phyloP scores from a whole-genome alignment of 106 monocot species.

The Amphibolis antarctica region DNA sequence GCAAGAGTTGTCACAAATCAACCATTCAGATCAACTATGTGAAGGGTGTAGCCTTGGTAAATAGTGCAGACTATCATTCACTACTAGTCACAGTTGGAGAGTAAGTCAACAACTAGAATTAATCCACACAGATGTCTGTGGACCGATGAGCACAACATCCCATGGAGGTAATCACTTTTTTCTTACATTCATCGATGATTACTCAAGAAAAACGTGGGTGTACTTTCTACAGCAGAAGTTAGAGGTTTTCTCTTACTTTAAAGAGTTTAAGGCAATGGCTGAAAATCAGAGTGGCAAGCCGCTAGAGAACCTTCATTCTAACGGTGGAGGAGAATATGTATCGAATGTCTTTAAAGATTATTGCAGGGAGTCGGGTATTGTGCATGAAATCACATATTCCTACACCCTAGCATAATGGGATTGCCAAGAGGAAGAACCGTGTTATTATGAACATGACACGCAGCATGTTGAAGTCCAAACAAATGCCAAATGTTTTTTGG shows the following conservation, averaged over 20 bases:
- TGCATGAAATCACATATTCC: neutral
- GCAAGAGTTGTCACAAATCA: neutral
- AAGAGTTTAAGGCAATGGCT: neutral
- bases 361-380: neutral
- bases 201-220: neutral
- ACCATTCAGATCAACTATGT: neutral
- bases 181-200: conserved; percentile 10
- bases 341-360: neutral
- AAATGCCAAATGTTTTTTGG: neutral
- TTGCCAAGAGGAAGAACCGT: conserved; percentile 1
- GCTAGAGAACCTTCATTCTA: neutral
- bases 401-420: conserved; percentile 8
- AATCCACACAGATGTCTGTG: conserved; percentile 6
- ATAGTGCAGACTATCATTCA: neutral
- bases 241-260: neutral
- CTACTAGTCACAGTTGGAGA: too few species aligned
- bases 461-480: neutral
- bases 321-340: neutral
- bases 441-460: conserved; percentile 1
- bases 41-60: neutral
- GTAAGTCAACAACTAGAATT: conserved; percentile 1
- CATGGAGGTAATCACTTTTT: neutral
- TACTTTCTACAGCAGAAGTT: neutral
- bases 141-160: neutral
- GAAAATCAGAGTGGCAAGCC: conserved; percentile 1